phyloP scores from a whole-genome alignment of 208 protist genomes.

The Trypanosoma conorhini region DNA sequence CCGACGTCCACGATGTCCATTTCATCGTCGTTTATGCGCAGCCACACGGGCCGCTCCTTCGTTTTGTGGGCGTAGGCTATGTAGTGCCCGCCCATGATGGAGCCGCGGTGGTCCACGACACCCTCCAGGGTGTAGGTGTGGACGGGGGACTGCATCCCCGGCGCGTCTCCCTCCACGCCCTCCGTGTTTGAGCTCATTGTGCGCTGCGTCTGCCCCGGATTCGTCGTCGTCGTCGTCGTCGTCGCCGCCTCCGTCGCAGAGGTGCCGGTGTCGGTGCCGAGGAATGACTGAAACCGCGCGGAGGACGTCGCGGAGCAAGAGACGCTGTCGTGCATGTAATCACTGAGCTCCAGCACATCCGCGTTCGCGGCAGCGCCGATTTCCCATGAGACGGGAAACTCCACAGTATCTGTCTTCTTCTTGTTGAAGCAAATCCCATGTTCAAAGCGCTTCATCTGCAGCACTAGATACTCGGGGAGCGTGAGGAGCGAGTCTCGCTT shows the following conservation, averaged over 20 bases:
- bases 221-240: background rate
- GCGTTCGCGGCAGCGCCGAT: constrained; percentile 15
- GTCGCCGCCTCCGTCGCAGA: background rate
- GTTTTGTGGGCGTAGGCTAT: constrained; percentile 74
- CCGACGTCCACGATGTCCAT: constrained; percentile 30
- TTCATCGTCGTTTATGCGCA: constrained; percentile 81
- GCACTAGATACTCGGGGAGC: constrained; percentile 80
- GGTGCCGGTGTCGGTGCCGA: background rate
- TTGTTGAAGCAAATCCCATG: constrained; percentile 63
- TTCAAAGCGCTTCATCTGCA: constrained; percentile 91
- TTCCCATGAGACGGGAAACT: constrained; percentile 79
- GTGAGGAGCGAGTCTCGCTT: constrained; percentile 69
- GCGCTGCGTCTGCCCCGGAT: background rate
- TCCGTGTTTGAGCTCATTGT: background rate
- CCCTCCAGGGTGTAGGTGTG: constrained; percentile 82
- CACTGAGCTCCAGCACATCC: constrained; percentile 61
- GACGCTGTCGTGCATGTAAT: constrained; percentile 57
- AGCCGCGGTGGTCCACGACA: constrained; percentile 86
- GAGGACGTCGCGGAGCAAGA: background rate
- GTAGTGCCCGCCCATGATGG: constrained; percentile 86
- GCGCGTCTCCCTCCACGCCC: background rate
- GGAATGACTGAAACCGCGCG: background rate
- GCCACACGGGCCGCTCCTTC: constrained; percentile 46
- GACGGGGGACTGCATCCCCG: constrained; percentile 22
- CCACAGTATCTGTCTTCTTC: constrained; percentile 83